Evolutionary conservation across 1,139 yeast genomes (phyloP).

Genomic region (Magnusiomyces tetraspermus): DNA sequence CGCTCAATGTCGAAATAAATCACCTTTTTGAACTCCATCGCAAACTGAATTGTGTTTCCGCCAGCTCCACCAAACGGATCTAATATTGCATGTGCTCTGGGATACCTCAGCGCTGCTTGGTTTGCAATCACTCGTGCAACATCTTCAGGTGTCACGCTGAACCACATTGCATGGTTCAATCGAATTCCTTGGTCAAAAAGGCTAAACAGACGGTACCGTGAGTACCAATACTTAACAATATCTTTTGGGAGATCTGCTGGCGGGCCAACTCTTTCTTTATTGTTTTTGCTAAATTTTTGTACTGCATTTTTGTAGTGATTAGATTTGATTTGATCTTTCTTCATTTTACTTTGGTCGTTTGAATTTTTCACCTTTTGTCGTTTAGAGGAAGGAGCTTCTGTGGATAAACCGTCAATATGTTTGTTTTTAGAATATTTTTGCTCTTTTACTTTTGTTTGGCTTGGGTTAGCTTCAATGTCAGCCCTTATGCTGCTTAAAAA

Average conservation of each 20-base stretch:
- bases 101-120: constrained; percentile 42
- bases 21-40: constrained; percentile 41
- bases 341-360: no score
- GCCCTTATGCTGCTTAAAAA: no score
- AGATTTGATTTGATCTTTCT: not conserved
- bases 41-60: constrained; percentile 84
- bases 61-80: constrained; percentile 96
- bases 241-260: constrained; percentile 10
- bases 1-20: not conserved
- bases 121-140: constrained; percentile 52
- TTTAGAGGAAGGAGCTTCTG: not conserved
- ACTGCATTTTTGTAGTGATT: not conserved
- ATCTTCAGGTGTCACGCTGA: constrained; percentile 80
- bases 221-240: constrained; percentile 45
- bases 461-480: no score
- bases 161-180: constrained; percentile 76
- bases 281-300: constrained; percentile 3
- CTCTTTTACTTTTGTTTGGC: no score
- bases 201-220: constrained; percentile 50
- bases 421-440: no score
- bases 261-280: not conserved
- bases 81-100: constrained; percentile 38
- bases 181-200: constrained; percentile 60
- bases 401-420: no score
- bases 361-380: not conserved